These are phyloP conservation scores for Cytospora chrysosperma DNA, from an alignment of 2,329 filamentous ascomycete genomes.

Conservation along the genomic window DNA sequence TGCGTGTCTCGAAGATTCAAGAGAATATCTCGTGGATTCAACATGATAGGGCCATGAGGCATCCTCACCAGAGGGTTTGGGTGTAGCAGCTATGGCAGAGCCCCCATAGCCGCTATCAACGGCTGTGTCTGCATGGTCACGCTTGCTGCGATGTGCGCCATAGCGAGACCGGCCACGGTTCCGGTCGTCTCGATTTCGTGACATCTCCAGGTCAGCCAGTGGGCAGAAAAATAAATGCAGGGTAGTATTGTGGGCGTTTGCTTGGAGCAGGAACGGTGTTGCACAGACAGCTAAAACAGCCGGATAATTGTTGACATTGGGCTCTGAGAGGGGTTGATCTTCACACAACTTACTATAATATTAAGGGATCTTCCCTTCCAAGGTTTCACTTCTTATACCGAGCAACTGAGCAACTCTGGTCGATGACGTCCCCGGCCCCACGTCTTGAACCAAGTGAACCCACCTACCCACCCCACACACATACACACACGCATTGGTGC, in stretches of 20 bases:
- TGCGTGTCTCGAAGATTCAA: background rate
- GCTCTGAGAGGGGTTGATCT: background rate
- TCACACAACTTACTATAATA: background rate
- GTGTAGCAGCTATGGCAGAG: conserved; percentile 13
- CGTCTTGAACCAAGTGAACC: background rate
- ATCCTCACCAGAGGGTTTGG: conserved; percentile 5
- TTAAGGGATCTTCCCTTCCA: background rate
- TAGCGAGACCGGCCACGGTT: conserved; percentile 1
- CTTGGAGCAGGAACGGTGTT: background rate
- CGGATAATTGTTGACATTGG: background rate
- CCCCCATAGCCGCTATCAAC: conserved; percentile 22
- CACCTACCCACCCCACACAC: too few relatives aligned
- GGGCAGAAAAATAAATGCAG: background rate
- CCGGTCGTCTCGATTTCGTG: background rate
- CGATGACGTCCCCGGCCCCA: background rate
- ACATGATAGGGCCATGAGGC: background rate
- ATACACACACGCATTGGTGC: background rate
- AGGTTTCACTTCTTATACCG: background rate
- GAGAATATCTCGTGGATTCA: conserved; percentile 2
- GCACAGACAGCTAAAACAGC: background rate
- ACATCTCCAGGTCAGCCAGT: background rate
- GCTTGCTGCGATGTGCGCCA: background rate
- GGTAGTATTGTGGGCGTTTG: too few relatives aligned
- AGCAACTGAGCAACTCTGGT: background rate
- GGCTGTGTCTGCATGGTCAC: conserved; percentile 6